Base-by-base conservation (phyloP, 768 basidiomycete genomes). In the Phaeotremella fagi region DNA sequence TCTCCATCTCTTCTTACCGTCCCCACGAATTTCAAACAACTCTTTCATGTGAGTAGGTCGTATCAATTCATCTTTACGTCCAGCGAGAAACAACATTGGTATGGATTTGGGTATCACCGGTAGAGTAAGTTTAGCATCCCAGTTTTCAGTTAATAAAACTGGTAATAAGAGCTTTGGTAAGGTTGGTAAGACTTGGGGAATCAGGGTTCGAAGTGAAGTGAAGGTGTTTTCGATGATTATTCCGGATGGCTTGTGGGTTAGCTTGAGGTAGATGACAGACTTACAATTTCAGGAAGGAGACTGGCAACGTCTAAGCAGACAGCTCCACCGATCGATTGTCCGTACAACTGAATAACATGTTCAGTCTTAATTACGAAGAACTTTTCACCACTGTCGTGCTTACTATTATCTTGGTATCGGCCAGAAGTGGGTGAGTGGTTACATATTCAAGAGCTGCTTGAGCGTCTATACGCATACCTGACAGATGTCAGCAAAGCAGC, bases 161-260 rank as follows among this genome's bases (percentile, higher is more conserved):
- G 91, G 80, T 74, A 73, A 59, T 18, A 88, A 77, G 66, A 90
- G 79, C 2, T 84, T 85, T 0, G 81, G 78, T 26, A 91, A 79
- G 27, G 81, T 70, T 4, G 91, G 91, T 28, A 95, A 77, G 15
- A 85, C 82, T 55, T 82, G 78, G 0, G 89, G 91, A n/a, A 95
- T 82, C 15, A 94, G 81, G 46, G 79, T 80, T 4, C 85, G 85
- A 25, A 97, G 80, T 36, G 86, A 89, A 28, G 86, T 82, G 73
- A 95, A 95, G 0, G 92, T 94, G 72, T 95, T 98, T 77, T 97
- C 92, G 53, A 97, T 79, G 51, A 97, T 81, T 15, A 95, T 79
- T 0, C 85, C 91, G 16, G 77, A 52, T 51, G 94, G 83, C 86
- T 89, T 58, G 24, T 2, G 3, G 15, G 18, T 35, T 31, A 24